These are phyloP conservation scores for Aquilaria yunnanensis DNA, from an alignment of 345 rosid species.

Conservation along the genomic window DNA sequence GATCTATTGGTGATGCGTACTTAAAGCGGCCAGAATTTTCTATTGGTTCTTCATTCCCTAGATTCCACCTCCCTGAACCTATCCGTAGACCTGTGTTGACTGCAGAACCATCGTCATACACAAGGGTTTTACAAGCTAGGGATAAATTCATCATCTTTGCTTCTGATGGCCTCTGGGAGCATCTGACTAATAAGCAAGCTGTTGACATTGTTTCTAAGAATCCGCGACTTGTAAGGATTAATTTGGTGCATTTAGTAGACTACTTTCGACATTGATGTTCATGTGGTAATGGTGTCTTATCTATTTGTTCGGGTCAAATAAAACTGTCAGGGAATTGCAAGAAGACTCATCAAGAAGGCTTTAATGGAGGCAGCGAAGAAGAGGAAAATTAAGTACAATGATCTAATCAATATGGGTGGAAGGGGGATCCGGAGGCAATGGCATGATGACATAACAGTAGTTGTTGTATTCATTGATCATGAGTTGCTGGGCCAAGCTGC, in stretches of 20 bases:
- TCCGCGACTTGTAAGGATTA: slow-evolving; percentile 61
- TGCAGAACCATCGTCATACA: slow-evolving; percentile 63
- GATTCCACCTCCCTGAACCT: slow-evolving; percentile 73
- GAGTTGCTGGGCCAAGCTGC: slow-evolving; percentile 33
- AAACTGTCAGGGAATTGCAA: slow-evolving; percentile 65
- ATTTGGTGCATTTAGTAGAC: neutral
- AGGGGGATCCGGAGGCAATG: slow-evolving; percentile 57
- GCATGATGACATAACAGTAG: slow-evolving; percentile 90
- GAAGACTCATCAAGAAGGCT: slow-evolving; percentile 64
- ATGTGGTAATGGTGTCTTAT: neutral
- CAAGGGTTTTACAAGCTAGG: slow-evolving; percentile 55
- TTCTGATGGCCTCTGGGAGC: slow-evolving; percentile 97
- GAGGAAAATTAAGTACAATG: slow-evolving; percentile 58
- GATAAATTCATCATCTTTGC: slow-evolving; percentile 90
- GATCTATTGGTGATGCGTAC: slow-evolving; percentile 97
- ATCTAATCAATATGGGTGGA: slow-evolving; percentile 48
- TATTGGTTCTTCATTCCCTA: slow-evolving; percentile 75
- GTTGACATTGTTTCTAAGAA: slow-evolving; percentile 60
- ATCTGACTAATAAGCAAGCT: slow-evolving; percentile 76
- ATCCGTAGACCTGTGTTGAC: slow-evolving; percentile 72
- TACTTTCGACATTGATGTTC: neutral
- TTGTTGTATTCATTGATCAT: slow-evolving; percentile 74
- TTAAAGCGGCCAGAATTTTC: slow-evolving; percentile 85
- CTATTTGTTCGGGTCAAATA: neutral
- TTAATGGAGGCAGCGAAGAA: slow-evolving; percentile 67